Base-by-base conservation (phyloP, 2,329 filamentous ascomycete species). In the Fusarium pseudograminearum region DNA sequence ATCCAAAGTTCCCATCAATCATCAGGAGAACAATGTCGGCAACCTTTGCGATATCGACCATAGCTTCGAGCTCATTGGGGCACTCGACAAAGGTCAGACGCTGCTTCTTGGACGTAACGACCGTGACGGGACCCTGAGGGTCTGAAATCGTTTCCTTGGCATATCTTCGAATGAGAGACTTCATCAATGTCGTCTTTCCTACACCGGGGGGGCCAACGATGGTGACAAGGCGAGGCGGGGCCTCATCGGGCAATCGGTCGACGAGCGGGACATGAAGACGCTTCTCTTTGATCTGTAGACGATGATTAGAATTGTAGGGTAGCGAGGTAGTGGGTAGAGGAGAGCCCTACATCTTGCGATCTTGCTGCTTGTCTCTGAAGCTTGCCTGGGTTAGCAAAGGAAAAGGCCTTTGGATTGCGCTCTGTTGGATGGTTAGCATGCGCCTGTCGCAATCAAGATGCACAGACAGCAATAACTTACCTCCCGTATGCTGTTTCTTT, bases 1-100 rank as follows among this genome's bases (percentile, higher is more conserved):
- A 99, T 16, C 96, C 97, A 76, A 92, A 99, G 81, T 98, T 98
- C 58, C 96, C 97, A 78, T 99, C 96, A 74, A 99, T 99, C 93
- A 99, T 96, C 59, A 99, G 87, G 51, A 99, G 86, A 8, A 98
- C 93, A 75, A 99, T 98, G 79, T 99, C 96, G 20, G 97, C 96
- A 44, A 99, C 93, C 81, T 99, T 99, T 63, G 96, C 93, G 59
- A 98, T 87, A 80, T 99, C 96, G 70, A 99, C 94, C 93, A 98
- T 98, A 71, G 93, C 92, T 67, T 97, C 94, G 56, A 99, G 88
- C 74, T 96, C 94, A 77, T 98, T 95, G n/a, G 97, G 94, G 77
- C 93, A 97, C 87, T 99, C 96, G 76, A 99, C 83, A 78, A 99
- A 98, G 0, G 96, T 99, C 50, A 99, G 87, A 38, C 96, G 90